phyloP scores from a whole-genome alignment of 2,329 filamentous ascomycete genomes.

The Thielaviopsis populi region DNA sequence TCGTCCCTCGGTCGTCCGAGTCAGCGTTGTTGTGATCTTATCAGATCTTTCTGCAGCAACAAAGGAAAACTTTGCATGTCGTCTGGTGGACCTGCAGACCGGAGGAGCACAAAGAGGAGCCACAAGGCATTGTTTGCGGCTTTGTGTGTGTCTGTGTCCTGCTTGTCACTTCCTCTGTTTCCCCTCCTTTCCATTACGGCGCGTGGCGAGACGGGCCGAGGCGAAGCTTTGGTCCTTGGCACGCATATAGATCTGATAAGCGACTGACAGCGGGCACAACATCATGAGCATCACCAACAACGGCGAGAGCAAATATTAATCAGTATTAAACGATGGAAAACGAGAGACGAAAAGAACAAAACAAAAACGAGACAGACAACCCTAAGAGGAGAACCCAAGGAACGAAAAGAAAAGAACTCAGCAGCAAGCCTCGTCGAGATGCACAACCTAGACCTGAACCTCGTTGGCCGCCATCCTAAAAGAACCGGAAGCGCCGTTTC shows the following conservation, averaged over 20 bases:
- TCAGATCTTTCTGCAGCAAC: constrained; percentile 6
- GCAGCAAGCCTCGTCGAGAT: not conserved
- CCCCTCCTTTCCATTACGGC: not conserved
- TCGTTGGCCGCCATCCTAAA: not conserved
- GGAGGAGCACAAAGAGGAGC: not conserved
- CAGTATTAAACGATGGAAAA: not conserved
- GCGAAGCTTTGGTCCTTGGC: not conserved
- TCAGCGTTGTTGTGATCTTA: not conserved
- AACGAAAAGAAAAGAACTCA: constrained; percentile 3
- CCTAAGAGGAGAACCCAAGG: not conserved
- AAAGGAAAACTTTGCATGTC: not conserved
- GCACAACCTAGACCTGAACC: not conserved
- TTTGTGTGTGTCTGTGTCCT: not conserved
- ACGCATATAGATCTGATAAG: not conserved
- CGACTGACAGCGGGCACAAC: not conserved
- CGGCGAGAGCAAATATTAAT: not conserved
- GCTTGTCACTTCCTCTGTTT: not conserved
- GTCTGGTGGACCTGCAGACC: not conserved
- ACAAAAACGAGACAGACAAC: not conserved
- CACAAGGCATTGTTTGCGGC: not conserved
- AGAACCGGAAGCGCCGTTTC: constrained; percentile 11
- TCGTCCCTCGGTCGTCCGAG: not conserved
- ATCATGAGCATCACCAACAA: not conserved
- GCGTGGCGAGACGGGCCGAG: not conserved
- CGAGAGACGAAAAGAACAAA: not conserved